Conservation (phyloP, 2,329 filamentous ascomycete genomes). For the Botrytis fragariae region DNA sequence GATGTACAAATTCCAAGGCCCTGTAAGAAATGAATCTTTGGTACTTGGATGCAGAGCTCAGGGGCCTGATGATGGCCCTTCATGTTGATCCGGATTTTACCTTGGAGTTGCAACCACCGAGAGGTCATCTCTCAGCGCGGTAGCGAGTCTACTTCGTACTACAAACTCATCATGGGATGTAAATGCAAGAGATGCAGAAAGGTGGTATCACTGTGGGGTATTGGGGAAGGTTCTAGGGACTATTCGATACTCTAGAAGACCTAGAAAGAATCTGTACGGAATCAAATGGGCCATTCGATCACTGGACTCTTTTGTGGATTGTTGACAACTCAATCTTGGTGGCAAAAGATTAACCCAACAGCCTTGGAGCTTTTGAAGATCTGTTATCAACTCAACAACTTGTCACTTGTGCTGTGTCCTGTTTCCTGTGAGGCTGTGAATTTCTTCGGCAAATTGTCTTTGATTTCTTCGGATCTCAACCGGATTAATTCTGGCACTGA, state of each 20-base stretch:
- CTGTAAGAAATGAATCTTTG: background rate
- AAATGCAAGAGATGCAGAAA: constrained; percentile 7
- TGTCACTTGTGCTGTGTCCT: background rate
- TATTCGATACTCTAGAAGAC: background rate
- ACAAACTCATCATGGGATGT: background rate
- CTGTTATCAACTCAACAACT: background rate
- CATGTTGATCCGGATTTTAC: background rate
- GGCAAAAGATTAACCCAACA: constrained; percentile 2
- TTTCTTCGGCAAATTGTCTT: background rate
- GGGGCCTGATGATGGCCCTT: constrained; percentile 10
- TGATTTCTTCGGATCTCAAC: constrained; percentile 5
- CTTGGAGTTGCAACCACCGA: background rate
- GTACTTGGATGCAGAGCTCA: background rate
- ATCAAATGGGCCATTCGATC: constrained; percentile 9
- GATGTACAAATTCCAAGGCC: background rate
- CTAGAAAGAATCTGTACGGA: background rate
- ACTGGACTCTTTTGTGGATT: background rate
- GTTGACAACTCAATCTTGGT: constrained; percentile 12
- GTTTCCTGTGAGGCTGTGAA: background rate
- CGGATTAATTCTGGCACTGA: constrained; percentile 7
- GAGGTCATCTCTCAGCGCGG: constrained; percentile 1
- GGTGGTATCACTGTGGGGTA: constrained; percentile 14
- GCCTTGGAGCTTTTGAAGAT: background rate
- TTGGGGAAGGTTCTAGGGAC: constrained; percentile 8
- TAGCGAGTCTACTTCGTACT: background rate